Base-by-base conservation (phyloP, 2,329 filamentous ascomycete species). In the Raffaelea albimanens region DNA sequence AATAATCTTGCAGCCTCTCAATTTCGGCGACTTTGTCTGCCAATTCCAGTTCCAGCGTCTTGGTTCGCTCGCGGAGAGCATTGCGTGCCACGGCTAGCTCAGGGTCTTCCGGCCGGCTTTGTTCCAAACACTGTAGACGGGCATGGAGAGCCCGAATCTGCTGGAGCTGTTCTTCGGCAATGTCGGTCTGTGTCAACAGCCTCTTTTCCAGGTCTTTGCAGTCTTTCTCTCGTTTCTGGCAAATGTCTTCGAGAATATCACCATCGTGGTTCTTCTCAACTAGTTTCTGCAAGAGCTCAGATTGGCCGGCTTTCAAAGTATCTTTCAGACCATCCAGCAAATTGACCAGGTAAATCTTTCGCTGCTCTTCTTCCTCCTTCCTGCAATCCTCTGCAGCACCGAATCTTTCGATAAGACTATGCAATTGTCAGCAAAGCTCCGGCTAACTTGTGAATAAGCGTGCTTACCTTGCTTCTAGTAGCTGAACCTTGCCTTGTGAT, bases 221-320 rank as follows among this genome's bases (percentile, higher is more conserved):
- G n/a, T 50, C 47, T 1, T 31, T 42, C 18, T 51, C 51, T 42
- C 46, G 33, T 13, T 48, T 33, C 18, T 48, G 43, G 11, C 48
- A 50, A 3, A 53, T 7, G 3, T 40, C 34, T 3, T 14, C 43
- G 2, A 54, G 18, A 2, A n/a, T 16, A 5, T 44, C 36, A 2
- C 25, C 44, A 9, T 51, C 50, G 11, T 38, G 23, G 2, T 10
- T 25, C 13, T 40, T 43, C 16, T 29, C 33, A 20, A 18, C n/a
- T 1, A 54, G 8, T 11, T 42, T 22, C 18, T 50, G 23, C 19
- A 41, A 4, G 2, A 50, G 4, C 2, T 25, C 29, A 13, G 18
- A 16, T 18, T 51, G 40, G 2, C 29, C 23, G 2, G 3, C n/a
- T 2, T 18, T 33, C 1, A 51, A 4, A 2, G 25, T 21, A 7